A percentile compares a stretch with the other conserved stretches of the same genome.
phyloP scores from a whole-genome alignment of 2,329 filamentous ascomycete genomes.

The Diaporthe nobilis region DNA sequence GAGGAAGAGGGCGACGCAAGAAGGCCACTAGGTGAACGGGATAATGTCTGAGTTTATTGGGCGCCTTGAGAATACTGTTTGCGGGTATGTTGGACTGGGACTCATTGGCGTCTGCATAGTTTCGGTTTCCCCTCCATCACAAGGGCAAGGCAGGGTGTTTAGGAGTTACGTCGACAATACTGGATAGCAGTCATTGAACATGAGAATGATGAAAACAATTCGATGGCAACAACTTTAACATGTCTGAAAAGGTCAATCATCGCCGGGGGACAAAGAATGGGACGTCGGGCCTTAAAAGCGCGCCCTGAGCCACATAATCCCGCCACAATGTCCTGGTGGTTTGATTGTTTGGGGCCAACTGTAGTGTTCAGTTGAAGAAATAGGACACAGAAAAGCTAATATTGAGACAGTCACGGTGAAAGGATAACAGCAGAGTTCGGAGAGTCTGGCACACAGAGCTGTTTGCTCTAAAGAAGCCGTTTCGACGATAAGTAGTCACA shows the following conservation, averaged over 20 bases:
- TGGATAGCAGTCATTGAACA: not conserved
- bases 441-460: too few species aligned
- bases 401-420: not conserved
- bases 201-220: not conserved
- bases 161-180: constrained; percentile 16
- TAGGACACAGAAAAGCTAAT: not conserved
- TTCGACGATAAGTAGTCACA: not conserved
- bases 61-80: not conserved
- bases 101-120: not conserved
- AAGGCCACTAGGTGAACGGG: constrained; percentile 60
- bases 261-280: not conserved
- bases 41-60: constrained; percentile 53
- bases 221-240: not conserved
- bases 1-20: constrained; percentile 73
- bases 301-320: not conserved
- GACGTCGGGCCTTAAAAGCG: not conserved
- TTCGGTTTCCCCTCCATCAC: not conserved
- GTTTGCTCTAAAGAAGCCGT: not conserved
- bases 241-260: not conserved
- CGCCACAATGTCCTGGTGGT: not conserved
- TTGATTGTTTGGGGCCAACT: not conserved
- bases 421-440: not conserved
- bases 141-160: constrained; percentile 37
- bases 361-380: not conserved
- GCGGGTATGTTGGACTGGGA: not conserved